A percentile compares a stretch with the other conserved stretches of the same genome.
Conservation (phyloP, 176 grass and related monocot genomes). For the sorghum (Sorghum bicolor) region DNA sequence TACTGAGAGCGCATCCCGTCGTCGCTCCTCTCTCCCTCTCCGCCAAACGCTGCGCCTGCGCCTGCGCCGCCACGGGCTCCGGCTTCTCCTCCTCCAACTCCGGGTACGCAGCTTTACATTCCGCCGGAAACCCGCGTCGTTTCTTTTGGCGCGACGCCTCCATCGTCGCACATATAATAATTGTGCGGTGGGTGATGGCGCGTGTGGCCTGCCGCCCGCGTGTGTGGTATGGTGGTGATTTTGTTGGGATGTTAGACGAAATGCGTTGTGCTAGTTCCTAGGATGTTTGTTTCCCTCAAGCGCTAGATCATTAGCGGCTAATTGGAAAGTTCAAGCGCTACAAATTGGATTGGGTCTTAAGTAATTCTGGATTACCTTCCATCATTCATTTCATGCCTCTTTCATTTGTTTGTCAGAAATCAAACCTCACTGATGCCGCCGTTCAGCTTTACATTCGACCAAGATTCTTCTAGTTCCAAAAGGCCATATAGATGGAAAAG, state of each 20-base stretch:
- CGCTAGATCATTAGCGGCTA: neutral
- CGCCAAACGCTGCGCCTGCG: conserved; percentile 2
- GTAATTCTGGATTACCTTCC: neutral
- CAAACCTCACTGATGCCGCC: conserved; percentile 46
- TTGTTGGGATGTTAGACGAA: neutral
- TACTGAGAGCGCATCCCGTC: neutral
- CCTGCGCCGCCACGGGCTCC: neutral
- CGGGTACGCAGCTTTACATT: conserved; percentile 21
- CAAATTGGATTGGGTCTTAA: neutral
- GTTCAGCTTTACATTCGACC: conserved; percentile 58
- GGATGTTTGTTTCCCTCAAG: neutral
- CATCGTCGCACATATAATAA: neutral
- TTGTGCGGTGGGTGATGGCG: neutral
- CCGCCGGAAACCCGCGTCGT: neutral
- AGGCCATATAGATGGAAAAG: conserved; percentile 73
- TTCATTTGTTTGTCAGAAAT: conserved; percentile 36
- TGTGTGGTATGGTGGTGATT: neutral
- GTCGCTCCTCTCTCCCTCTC: neutral
- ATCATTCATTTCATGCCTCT: neutral
- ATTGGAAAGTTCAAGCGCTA: neutral
- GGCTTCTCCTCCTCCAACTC: conserved; percentile 25
- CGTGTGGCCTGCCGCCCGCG: neutral
- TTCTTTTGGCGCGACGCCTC: neutral
- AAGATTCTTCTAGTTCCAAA: conserved; percentile 50
- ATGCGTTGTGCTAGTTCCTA: neutral